Evolutionary conservation across 2,329 filamentous ascomycete genomes (phyloP).

Genomic region (Cyphellophora europaea): DNA sequence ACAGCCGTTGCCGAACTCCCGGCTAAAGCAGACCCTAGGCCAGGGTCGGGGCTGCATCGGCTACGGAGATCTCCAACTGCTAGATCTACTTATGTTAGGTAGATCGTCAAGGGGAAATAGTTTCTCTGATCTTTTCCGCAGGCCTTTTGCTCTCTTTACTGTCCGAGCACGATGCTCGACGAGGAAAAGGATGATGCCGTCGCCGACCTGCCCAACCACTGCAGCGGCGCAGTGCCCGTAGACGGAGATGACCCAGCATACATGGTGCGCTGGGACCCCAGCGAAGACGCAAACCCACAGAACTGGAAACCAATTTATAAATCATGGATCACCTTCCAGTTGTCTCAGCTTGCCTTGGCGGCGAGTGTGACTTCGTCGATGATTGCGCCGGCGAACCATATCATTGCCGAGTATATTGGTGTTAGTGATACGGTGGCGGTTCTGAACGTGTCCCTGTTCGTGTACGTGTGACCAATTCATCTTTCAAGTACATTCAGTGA

Average conservation of each 20-base stretch:
- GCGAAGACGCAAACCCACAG: constrained; percentile 31
- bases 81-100: too few species aligned
- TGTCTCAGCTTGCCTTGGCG: constrained; percentile 42
- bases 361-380: constrained; percentile 43
- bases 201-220: too few species aligned
- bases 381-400: constrained; percentile 36
- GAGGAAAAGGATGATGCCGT: too few species aligned
- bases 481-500: background rate
- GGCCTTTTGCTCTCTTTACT: too few species aligned
- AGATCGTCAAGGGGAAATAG: too few species aligned
- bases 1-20: too few species aligned
- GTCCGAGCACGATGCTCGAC: too few species aligned
- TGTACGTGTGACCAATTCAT: constrained; percentile 18
- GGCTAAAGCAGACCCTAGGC: too few species aligned
- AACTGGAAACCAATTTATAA: constrained; percentile 38
- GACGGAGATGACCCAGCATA: background rate
- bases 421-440: constrained; percentile 37
- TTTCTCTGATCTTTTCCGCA: too few species aligned
- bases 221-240: too few species aligned
- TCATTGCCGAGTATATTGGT: constrained; percentile 32
- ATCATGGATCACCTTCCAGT: constrained; percentile 38
- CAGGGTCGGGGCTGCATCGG: too few species aligned
- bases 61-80: too few species aligned
- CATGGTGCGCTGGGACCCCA: background rate
- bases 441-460: constrained; percentile 37